Conservation (phyloP, 208 protist species). For the Wallacemonas sp. region DNA sequence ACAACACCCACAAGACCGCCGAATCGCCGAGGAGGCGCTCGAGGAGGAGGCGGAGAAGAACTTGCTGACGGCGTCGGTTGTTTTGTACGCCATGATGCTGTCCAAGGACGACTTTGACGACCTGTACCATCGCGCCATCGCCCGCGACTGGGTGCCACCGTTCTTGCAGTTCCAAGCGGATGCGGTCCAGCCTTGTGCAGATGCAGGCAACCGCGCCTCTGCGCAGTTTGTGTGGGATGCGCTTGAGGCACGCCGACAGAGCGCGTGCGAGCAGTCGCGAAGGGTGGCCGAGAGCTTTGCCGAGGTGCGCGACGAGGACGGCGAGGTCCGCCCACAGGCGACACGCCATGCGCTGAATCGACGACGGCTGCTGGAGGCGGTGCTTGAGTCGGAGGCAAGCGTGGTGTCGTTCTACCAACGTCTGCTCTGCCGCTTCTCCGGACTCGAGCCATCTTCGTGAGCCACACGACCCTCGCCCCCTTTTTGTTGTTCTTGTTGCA, state of each 20-base stretch:
- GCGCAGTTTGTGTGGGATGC: slow-evolving; percentile 6
- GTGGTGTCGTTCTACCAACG: slow-evolving; percentile 10
- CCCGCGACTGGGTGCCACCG: slow-evolving; percentile 1
- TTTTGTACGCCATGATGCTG: slow-evolving; percentile 17
- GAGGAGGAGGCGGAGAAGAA: slow-evolving; percentile 15
- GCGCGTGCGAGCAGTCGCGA: background rate
- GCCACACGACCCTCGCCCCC: background rate
- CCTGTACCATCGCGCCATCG: slow-evolving; percentile 14
- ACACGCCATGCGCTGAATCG: slow-evolving; percentile 1
- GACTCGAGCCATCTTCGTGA: background rate
- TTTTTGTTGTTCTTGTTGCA: background rate
- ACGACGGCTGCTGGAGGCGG: background rate
- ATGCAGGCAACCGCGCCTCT: too few species aligned
- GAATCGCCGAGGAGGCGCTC: background rate
- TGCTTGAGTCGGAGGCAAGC: slow-evolving; percentile 5
- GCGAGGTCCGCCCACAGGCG: background rate
- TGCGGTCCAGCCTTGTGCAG: too few species aligned
- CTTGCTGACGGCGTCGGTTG: slow-evolving; percentile 9
- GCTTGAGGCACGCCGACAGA: background rate
- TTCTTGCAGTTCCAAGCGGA: background rate
- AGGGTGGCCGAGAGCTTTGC: background rate
- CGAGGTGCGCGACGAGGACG: slow-evolving; percentile 1
- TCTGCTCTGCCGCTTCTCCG: slow-evolving; percentile 12
- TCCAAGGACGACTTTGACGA: slow-evolving; percentile 8
- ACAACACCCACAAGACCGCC: background rate